phyloP scores from a whole-genome alignment of 2,329 filamentous ascomycete species.

The Myriosclerotinia scirpicola region DNA sequence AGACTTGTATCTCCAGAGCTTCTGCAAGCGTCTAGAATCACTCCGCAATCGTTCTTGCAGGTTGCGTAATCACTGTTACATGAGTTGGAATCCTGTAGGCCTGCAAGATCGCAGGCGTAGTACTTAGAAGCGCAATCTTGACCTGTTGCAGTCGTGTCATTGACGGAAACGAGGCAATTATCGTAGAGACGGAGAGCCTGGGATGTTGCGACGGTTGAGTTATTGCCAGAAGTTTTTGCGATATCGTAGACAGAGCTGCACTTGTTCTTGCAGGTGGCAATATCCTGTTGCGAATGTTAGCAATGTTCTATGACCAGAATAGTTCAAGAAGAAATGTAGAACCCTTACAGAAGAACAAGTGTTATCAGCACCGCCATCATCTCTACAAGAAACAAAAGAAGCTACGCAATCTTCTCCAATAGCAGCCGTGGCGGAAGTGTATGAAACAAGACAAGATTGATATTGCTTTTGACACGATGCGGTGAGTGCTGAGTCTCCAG shows the following conservation, averaged over 20 bases:
- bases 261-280: conserved; percentile 26
- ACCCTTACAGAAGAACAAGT: conserved; percentile 4
- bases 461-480: conserved; percentile 23
- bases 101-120: background rate
- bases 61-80: conserved; percentile 1
- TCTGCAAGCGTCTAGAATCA: conserved; percentile 2
- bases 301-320: background rate
- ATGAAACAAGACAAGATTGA: conserved; percentile 22
- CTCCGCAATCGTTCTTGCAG: conserved; percentile 15
- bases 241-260: conserved; percentile 27
- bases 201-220: conserved; percentile 21
- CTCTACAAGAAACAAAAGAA: conserved; percentile 5
- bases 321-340: background rate
- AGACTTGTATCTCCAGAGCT: background rate
- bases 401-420: conserved; percentile 16
- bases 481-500: conserved; percentile 19
- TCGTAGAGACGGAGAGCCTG: conserved; percentile 26
- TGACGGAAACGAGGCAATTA: conserved; percentile 25
- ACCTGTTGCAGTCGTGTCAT: conserved; percentile 7
- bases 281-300: background rate
- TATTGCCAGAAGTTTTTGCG: conserved; percentile 18
- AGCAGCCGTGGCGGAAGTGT: conserved; percentile 17
- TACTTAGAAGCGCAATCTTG: conserved; percentile 21
- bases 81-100: background rate
- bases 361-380: background rate